These are phyloP conservation scores for Metroxylon sagu DNA, from an alignment of 176 grass and related monocot species.

Conservation along the genomic window DNA sequence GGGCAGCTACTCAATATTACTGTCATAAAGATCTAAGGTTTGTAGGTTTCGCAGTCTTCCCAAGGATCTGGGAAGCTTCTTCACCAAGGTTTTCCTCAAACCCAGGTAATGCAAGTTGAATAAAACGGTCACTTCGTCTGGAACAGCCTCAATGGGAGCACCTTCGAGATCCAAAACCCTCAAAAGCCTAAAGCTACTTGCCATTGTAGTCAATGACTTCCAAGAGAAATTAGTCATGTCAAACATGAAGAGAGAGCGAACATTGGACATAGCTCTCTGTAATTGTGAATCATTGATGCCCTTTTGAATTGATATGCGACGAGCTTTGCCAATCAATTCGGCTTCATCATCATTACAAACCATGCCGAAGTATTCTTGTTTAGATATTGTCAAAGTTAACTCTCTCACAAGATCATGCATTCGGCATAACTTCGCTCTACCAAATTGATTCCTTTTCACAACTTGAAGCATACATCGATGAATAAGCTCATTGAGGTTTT, in stretches of 20 bases:
- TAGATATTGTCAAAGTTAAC: slow-evolving; percentile 12
- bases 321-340: neutral
- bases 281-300: too few species aligned
- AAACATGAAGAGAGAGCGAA: too few species aligned
- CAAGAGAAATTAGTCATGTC: too few species aligned
- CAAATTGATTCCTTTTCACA: slow-evolving; percentile 14
- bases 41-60: slow-evolving; percentile 7
- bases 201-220: too few species aligned
- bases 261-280: too few species aligned
- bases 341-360: neutral
- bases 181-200: too few species aligned
- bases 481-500: slow-evolving; percentile 22
- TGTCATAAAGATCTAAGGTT: neutral
- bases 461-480: slow-evolving; percentile 17
- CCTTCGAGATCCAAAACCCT: too few species aligned
- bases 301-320: neutral
- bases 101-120: slow-evolving; percentile 7
- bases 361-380: slow-evolving; percentile 4
- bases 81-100: slow-evolving; percentile 9
- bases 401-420: slow-evolving; percentile 22
- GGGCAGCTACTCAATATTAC: slow-evolving; percentile 3
- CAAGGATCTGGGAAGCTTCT: neutral
- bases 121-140: neutral
- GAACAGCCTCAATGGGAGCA: too few species aligned
- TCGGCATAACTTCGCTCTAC: neutral